phyloP scores from a whole-genome alignment of 805 yeast species.

The Spathaspora boniae region DNA sequence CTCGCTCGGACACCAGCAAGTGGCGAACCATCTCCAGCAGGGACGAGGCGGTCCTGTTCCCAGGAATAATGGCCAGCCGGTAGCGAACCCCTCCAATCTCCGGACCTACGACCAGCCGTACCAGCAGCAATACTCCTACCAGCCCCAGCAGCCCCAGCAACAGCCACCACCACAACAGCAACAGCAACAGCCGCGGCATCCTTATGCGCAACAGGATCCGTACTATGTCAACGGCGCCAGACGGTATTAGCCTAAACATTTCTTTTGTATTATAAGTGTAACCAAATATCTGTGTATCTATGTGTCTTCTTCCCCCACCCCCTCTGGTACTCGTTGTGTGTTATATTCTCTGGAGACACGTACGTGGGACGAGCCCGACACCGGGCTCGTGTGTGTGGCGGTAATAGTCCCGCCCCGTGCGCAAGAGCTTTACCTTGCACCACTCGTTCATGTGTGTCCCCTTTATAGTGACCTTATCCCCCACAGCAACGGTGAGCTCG shows the following conservation, averaged over 20 bases:
- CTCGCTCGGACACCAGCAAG: neutral
- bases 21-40: slow-evolving; percentile 1
- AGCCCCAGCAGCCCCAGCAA: slow-evolving; percentile 8
- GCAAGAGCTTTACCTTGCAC: slow-evolving; percentile 26
- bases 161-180: too few relatives aligned
- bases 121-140: slow-evolving; percentile 10
- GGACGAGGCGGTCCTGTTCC: neutral
- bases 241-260: slow-evolving; percentile 4
- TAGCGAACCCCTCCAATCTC: slow-evolving; percentile 5
- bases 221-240: slow-evolving; percentile 6
- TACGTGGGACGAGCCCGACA: slow-evolving; percentile 33
- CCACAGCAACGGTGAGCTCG: slow-evolving; percentile 28
- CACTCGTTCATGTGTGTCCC: slow-evolving; percentile 35
- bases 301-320: slow-evolving; percentile 1
- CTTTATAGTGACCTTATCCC: slow-evolving; percentile 25
- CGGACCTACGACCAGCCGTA: slow-evolving; percentile 9
- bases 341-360: slow-evolving; percentile 19
- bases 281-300: slow-evolving; percentile 4
- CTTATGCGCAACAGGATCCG: slow-evolving; percentile 6
- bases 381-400: slow-evolving; percentile 1
- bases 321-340: too few relatives aligned
- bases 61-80: neutral
- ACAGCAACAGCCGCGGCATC: slow-evolving; percentile 7
- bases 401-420: slow-evolving; percentile 8
- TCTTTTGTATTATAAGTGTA: neutral